A percentile compares a stretch with the other conserved stretches of the same genome.
phyloP scores from a whole-genome alignment of 495 filamentous ascomycete species.

The Hypoxylon perforatum region DNA sequence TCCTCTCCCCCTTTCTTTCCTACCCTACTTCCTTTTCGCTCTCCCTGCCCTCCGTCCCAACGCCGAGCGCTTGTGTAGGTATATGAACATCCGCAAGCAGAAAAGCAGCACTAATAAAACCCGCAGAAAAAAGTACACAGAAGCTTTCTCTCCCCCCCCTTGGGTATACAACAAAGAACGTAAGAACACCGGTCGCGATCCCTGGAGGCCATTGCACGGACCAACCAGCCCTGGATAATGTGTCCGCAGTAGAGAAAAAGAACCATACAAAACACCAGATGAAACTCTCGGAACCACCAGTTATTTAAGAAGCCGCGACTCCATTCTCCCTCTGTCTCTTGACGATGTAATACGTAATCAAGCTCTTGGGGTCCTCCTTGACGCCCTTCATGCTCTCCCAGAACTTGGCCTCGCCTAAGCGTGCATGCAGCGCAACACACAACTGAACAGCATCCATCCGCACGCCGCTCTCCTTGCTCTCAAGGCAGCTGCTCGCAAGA shows the following conservation, averaged over 20 bases:
- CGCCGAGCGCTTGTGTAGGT: neutral
- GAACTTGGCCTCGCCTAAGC: slow-evolving; percentile 72
- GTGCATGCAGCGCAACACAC: slow-evolving; percentile 76
- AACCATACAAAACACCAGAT: neutral
- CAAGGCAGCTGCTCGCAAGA: slow-evolving; percentile 70
- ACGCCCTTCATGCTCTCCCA: slow-evolving; percentile 72
- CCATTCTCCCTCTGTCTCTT: slow-evolving; percentile 65
- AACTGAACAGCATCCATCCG: slow-evolving; percentile 81
- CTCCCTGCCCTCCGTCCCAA: neutral
- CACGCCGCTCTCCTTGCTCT: slow-evolving; percentile 79
- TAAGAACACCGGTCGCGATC: neutral
- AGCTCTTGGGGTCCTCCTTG: slow-evolving; percentile 74
- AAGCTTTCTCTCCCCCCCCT: neutral
- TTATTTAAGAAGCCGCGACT: neutral
- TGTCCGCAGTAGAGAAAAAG: neutral
- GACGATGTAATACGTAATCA: slow-evolving; percentile 87
- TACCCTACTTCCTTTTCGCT: neutral
- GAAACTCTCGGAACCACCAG: neutral
- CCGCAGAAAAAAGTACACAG: neutral
- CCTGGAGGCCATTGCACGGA: neutral
- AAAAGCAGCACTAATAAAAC: neutral
- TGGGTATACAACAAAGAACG: neutral
- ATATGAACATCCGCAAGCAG: slow-evolving; percentile 1
- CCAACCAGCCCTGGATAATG: slow-evolving; percentile 2
- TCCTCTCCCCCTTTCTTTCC: neutral